phyloP scores from a whole-genome alignment of 1,139 yeast species.

The Pichia cactophila region DNA sequence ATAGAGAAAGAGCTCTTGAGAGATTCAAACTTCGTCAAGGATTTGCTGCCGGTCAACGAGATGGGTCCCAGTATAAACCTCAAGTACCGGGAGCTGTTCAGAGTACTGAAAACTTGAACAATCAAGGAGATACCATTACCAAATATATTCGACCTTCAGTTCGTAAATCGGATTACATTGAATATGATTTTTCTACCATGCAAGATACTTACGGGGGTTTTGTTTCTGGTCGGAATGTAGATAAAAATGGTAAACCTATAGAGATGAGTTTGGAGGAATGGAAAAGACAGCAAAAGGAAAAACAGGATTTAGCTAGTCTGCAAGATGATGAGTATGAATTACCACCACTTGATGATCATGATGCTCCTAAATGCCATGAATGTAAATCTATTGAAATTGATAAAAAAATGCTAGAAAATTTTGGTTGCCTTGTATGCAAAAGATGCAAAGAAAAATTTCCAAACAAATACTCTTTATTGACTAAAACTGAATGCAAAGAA shows the following conservation, averaged over 20 bases:
- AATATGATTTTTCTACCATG: slow-evolving; percentile 87
- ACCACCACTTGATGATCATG: slow-evolving; percentile 62
- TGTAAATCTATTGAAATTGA: slow-evolving; percentile 78
- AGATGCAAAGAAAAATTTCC: slow-evolving; percentile 66
- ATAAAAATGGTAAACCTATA: slow-evolving; percentile 22
- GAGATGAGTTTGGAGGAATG: slow-evolving; percentile 65
- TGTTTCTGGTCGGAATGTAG: slow-evolving; percentile 36
- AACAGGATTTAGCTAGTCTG: slow-evolving; percentile 19
- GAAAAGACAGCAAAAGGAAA: slow-evolving; percentile 54
- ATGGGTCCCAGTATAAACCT: slow-evolving; percentile 26
- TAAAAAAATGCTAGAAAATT: slow-evolving; percentile 58
- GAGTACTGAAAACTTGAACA: no score
- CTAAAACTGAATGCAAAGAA: slow-evolving; percentile 91
- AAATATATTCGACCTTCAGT: slow-evolving; percentile 35
- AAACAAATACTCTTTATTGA: slow-evolving; percentile 81
- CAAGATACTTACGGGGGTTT: slow-evolving; percentile 86
- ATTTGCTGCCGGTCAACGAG: slow-evolving; percentile 26
- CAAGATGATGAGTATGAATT: slow-evolving; percentile 39
- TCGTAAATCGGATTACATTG: slow-evolving; percentile 68
- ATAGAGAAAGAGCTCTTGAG: slow-evolving; percentile 52
- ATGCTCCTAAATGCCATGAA: slow-evolving; percentile 75
- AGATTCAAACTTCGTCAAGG: slow-evolving; percentile 37
- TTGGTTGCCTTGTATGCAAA: slow-evolving; percentile 70
- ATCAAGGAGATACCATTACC: neutral
- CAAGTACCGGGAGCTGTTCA: slow-evolving; percentile 4